phyloP scores from a whole-genome alignment of 371 early-diverging fungal species.

The Phascolomyces articulosus region DNA sequence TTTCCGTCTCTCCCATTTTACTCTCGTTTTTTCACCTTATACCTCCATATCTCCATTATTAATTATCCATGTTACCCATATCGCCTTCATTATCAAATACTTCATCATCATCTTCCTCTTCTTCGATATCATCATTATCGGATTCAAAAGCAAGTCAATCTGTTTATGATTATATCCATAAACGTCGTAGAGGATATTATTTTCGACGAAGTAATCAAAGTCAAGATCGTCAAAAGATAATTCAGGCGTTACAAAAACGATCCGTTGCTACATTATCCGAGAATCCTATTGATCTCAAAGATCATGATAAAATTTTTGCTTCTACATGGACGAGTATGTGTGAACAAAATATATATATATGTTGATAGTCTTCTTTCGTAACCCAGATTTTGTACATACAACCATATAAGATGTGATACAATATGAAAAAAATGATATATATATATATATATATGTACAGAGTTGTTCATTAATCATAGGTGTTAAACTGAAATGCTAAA shows the following conservation, averaged over 20 bases:
- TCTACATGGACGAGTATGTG: constrained; percentile 47
- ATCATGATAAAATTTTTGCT: constrained; percentile 66
- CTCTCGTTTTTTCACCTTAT: no score
- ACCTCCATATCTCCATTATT: background rate
- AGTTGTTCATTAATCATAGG: no score
- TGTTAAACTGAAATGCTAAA: no score
- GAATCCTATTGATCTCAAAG: constrained; percentile 15
- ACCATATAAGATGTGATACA: no score
- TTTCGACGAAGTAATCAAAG: background rate
- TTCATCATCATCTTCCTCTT: no score
- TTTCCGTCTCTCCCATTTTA: no score
- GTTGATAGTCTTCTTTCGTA: no score
- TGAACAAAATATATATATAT: no score
- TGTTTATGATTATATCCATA: background rate
- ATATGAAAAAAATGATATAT: no score
- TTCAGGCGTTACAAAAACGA: background rate
- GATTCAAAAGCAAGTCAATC: background rate
- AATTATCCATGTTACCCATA: background rate
- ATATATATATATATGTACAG: no score
- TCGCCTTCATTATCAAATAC: background rate
- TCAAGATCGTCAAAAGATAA: background rate
- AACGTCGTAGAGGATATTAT: background rate
- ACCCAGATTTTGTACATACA: no score
- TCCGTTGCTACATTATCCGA: constrained; percentile 4
- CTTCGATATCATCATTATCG: no score